Evolutionary conservation across 129 eudicot species (phyloP).

Genomic region (Artemisia argyi): DNA sequence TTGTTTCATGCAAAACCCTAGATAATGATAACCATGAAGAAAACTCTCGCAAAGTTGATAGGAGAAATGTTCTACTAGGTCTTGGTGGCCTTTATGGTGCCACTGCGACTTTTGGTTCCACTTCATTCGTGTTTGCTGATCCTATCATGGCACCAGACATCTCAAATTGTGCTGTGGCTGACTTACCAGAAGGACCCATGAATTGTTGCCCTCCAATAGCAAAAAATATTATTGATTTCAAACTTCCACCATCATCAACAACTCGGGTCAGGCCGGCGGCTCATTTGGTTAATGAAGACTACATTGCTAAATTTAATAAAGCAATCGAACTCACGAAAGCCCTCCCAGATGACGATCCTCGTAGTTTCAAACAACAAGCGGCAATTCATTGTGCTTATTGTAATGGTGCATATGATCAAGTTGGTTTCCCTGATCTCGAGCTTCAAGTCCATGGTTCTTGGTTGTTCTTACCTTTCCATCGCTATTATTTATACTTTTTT

Average conservation of each 20-base stretch:
- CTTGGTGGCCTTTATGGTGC: slow-evolving; percentile 61
- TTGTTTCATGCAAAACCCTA: slow-evolving; percentile 48
- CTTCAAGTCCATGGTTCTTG: slow-evolving; percentile 61
- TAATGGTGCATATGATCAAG: slow-evolving; percentile 52
- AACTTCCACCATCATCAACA: slow-evolving; percentile 26
- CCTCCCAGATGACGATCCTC: slow-evolving; percentile 52
- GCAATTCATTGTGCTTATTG: slow-evolving; percentile 70
- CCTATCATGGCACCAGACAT: slow-evolving; percentile 58
- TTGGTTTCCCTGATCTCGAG: slow-evolving; percentile 46
- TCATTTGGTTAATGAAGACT: slow-evolving; percentile 36
- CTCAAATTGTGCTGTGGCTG: slow-evolving; percentile 54
- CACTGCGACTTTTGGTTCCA: slow-evolving; percentile 27
- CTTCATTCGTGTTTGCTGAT: slow-evolving; percentile 43
- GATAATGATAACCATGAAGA: neutral
- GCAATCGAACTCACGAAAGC: slow-evolving; percentile 60
- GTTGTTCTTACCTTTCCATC: slow-evolving; percentile 69
- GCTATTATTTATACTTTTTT: slow-evolving; percentile 53
- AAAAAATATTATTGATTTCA: slow-evolving; percentile 33
- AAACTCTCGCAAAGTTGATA: slow-evolving; percentile 33
- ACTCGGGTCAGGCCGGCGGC: slow-evolving; percentile 53
- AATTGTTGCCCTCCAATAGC: slow-evolving; percentile 64
- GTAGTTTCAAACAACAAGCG: slow-evolving; percentile 59
- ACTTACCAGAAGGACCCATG: slow-evolving; percentile 36
- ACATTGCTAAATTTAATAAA: slow-evolving; percentile 41
- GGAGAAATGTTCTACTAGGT: slow-evolving; percentile 62